Conservation (phyloP, 768 basidiomycete genomes). For the Scleroderma bovista region DNA sequence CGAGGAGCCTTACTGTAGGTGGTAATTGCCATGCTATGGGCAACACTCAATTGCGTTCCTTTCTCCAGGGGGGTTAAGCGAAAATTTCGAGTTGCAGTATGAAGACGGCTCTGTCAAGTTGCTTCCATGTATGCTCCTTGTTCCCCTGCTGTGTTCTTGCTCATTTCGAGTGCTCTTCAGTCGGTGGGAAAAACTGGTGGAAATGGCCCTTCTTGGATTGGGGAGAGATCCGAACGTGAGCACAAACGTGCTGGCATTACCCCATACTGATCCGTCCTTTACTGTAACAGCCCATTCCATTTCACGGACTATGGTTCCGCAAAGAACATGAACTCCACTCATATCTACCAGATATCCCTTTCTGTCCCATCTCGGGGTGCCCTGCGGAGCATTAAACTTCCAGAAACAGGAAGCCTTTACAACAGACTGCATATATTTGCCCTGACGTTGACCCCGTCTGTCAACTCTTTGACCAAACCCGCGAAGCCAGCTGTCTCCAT, state of each 20-base stretch:
- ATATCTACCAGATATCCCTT: slow-evolving; percentile 42
- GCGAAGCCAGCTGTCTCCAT: slow-evolving; percentile 31
- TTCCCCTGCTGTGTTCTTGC: background rate
- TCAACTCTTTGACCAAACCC: slow-evolving; percentile 19
- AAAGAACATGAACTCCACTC: slow-evolving; percentile 38
- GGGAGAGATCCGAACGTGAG: slow-evolving; percentile 41
- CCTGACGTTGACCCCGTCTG: slow-evolving; percentile 35
- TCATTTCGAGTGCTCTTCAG: slow-evolving; percentile 18
- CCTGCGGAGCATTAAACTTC: slow-evolving; percentile 42
- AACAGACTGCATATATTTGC: slow-evolving; percentile 43
- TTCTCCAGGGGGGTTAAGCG: slow-evolving; percentile 25
- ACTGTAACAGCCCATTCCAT: slow-evolving; percentile 37
- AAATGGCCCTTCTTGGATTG: slow-evolving; percentile 35
- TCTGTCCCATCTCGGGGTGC: slow-evolving; percentile 36
- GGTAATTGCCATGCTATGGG: background rate
- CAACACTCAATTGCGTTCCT: background rate
- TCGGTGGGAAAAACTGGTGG: slow-evolving; percentile 43
- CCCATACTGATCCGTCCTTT: background rate
- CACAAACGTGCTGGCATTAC: background rate
- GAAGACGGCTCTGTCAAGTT: slow-evolving; percentile 30
- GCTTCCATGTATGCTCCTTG: slow-evolving; percentile 28
- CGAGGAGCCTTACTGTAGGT: slow-evolving; percentile 31
- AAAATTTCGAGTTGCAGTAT: slow-evolving; percentile 34
- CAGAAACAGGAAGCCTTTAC: slow-evolving; percentile 16
- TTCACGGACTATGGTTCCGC: slow-evolving; percentile 31